Percentiles rank a stretch among this genome's conserved stretches.
Conservation (phyloP, 2,329 filamentous ascomycete species). For the Pseudogymnoascus verrucosus region DNA sequence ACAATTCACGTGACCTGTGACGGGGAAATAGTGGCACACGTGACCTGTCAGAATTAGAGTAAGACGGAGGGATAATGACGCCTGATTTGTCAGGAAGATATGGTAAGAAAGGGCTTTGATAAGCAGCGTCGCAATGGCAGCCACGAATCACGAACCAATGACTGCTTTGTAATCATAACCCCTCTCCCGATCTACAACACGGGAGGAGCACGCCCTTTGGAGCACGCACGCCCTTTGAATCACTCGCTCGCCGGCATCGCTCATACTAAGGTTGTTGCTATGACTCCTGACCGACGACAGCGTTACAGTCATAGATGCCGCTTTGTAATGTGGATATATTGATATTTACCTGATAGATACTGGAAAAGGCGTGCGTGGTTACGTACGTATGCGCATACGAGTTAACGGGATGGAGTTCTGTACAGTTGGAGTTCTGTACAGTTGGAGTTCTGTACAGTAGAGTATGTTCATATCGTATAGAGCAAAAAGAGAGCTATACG, state of each 20-base stretch:
- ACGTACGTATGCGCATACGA: not conserved
- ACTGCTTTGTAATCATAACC: no score
- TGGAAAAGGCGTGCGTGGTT: not conserved
- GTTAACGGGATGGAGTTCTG: not conserved
- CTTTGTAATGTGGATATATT: not conserved
- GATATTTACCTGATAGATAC: not conserved
- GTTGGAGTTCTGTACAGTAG: no score
- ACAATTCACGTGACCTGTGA: not conserved
- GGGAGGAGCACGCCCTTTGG: no score
- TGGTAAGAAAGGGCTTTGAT: not conserved
- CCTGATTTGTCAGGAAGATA: slow-evolving; percentile 4
- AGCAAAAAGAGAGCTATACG: not conserved
- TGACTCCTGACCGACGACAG: slow-evolving; percentile 3
- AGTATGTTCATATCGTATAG: not conserved
- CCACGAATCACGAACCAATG: not conserved
- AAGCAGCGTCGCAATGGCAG: not conserved
- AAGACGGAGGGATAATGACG: not conserved
- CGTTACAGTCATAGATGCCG: not conserved
- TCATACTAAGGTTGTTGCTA: not conserved
- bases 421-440: no score
- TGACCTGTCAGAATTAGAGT: not conserved
- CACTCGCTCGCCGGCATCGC: not conserved
- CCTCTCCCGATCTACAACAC: no score
- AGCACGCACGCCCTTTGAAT: not conserved
- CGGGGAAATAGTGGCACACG: not conserved